Base-by-base conservation (phyloP, 2,329 filamentous ascomycete genomes). In the Cladophialophora chaetospira region DNA sequence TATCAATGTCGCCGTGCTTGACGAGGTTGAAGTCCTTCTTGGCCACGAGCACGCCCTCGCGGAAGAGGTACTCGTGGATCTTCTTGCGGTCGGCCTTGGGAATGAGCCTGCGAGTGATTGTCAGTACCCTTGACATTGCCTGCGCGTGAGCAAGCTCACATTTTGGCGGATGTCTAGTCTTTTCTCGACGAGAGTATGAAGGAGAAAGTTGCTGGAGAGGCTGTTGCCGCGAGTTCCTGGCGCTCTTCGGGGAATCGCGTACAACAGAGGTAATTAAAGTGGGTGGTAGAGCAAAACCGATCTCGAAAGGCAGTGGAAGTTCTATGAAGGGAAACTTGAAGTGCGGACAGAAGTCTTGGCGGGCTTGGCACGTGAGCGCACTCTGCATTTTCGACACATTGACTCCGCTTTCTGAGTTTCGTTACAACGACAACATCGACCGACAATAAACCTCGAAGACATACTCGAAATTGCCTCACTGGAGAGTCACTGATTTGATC, bases 51-150 rank as follows among this genome's bases (percentile, higher is more conserved):
- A 88, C 85, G 78, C 85, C 85, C 82, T 88, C 89, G 74, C 88
- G 88, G 88, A 96, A 96, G 86, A 99, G 90, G 88, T 93, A 96
- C 88, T 93, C 93, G 87, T 99, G 94, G 83, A 99, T 97, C 88
- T 91, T 91, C 90, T 99, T 99, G 84, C 95, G 92, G 84, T 99
- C 94, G 80, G 91, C 89, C 88, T 97, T 97, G 79, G 94, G 94
- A 80, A 99, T 99, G 85, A 99, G 88, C 94, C 88, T 92, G 38
- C 35, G 31, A 8, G n/a, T 29, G 21, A 25, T 43, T 17, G 48
- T 51, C 36, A 55, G 45, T 38, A 45, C 19, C 25, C 8, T 21
- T 48, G 8, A 25, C 35, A 28, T 11, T 36, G 17, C 5, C 44
- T 19, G 55, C 17, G 8, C n/a, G 15, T 26, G 64, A 52, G 28